Conservation (phyloP, 805 yeast species). For the Candida nemodendra region DNA sequence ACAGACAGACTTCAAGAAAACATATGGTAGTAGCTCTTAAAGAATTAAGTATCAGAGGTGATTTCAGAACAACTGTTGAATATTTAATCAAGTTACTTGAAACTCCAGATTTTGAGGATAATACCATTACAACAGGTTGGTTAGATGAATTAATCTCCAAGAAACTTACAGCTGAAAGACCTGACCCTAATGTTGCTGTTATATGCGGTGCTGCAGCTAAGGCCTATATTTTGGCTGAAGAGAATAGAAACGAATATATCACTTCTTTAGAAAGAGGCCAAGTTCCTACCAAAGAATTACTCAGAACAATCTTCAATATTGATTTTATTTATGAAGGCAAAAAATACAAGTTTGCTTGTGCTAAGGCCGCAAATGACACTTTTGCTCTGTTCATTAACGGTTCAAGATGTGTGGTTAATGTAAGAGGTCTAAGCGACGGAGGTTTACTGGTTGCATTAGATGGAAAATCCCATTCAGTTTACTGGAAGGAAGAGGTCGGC, state of each 20-base stretch:
- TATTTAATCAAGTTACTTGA: constrained; percentile 91
- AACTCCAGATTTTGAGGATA: constrained; percentile 94
- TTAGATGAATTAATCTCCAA: constrained; percentile 92
- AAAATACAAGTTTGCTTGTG: constrained; percentile 92
- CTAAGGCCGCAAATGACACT: constrained; percentile 81
- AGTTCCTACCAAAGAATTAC: constrained; percentile 77
- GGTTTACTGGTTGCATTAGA: constrained; percentile 85
- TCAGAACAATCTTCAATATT: constrained; percentile 86
- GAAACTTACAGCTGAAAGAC: constrained; percentile 95
- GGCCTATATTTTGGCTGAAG: constrained; percentile 79
- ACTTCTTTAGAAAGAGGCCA: constrained; percentile 91
- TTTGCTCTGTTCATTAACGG: constrained; percentile 94
- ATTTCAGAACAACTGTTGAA: constrained; percentile 96
- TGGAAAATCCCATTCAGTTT: constrained; percentile 91
- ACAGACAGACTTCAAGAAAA: constrained; percentile 95
- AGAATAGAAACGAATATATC: constrained; percentile 65
- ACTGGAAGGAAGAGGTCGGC: constrained; percentile 97
- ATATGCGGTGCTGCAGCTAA: constrained; percentile 98
- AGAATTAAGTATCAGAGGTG: constrained; percentile 96
- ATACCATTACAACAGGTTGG: constrained; percentile 99
- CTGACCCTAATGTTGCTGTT: constrained; percentile 86
- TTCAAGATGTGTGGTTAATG: constrained; percentile 83
- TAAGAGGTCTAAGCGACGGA: constrained; percentile 88
- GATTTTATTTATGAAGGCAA: constrained; percentile 95
- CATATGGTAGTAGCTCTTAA: constrained; percentile 99